Conservation (phyloP, 2,329 filamentous ascomycete species). For the Amphichorda felina region DNA sequence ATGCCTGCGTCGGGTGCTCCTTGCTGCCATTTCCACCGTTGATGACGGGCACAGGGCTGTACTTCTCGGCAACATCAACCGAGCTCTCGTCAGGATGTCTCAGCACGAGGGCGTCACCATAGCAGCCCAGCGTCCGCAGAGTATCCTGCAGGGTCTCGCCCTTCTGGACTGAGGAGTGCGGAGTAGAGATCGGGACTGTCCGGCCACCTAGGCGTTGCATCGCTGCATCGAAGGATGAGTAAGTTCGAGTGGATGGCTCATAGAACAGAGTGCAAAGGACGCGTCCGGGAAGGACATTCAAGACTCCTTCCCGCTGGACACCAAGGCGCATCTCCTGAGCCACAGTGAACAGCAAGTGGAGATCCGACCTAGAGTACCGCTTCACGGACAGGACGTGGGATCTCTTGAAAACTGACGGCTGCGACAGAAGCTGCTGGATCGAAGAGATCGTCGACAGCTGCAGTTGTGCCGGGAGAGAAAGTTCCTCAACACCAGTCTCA, state of each 20-base stretch:
- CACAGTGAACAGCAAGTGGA: constrained; percentile 90
- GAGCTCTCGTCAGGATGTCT: constrained; percentile 79
- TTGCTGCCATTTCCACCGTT: constrained; percentile 94
- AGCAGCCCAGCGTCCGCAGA: constrained; percentile 85
- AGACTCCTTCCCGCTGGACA: constrained; percentile 81
- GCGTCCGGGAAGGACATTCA: constrained; percentile 76
- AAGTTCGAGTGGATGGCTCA: constrained; percentile 93
- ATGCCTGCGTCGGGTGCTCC: constrained; percentile 95
- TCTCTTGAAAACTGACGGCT: constrained; percentile 73
- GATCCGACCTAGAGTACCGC: constrained; percentile 75
- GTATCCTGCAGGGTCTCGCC: constrained; percentile 91
- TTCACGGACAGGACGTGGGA: constrained; percentile 86
- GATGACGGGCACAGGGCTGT: constrained; percentile 83
- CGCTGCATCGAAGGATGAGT: constrained; percentile 89
- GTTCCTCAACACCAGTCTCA: constrained; percentile 26
- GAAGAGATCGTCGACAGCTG: constrained; percentile 44
- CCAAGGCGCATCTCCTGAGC: constrained; percentile 96
- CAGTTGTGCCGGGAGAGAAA: constrained; percentile 31
- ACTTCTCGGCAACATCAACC: constrained; percentile 73
- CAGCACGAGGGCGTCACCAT: constrained; percentile 90
- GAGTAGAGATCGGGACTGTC: constrained; percentile 70
- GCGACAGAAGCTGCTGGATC: constrained; percentile 61
- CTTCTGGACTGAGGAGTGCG: constrained; percentile 83
- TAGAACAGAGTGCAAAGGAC: constrained; percentile 93
- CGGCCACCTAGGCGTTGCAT: constrained; percentile 96